Base-by-base conservation (phyloP, 345 rosid species). In the Alliaria petiolata region DNA sequence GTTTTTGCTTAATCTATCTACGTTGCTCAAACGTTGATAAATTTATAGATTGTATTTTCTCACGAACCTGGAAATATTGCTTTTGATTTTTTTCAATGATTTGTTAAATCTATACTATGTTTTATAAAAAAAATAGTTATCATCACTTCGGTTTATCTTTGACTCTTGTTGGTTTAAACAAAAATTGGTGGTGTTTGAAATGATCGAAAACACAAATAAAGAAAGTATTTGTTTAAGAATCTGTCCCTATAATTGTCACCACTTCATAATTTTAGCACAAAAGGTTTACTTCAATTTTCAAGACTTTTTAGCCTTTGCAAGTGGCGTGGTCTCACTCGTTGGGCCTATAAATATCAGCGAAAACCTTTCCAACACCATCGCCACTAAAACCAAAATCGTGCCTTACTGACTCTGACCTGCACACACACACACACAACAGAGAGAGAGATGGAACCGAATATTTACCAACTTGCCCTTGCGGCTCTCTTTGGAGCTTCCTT, bases 401-500 rank as follows among this genome's bases (percentile, higher is more conserved):
- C 62, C 74, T 30, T 3, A 61, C 63, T 68, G 52, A 36, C 69
- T 75, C 50, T 22, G 62, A 60, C 67, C 72, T 57, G 8, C 35
- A 4, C 33, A 66, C 64, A 42, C 42, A 53, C n/a, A 60, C 17
- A n/a, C n/a, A n/a, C n/a, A n/a, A 69, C n/a, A n/a, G n/a, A n/a
- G n/a, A 30, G 4, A 62, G 19, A 47, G 78, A 47, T 95, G 99
- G 98, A 95, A n/a, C 56, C 90, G 6, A 83, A 87, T 74, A 40
- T 92, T 55, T 54, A 85, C 59, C 97, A 92, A 72, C 84, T 95
- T 14, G 97, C 98, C 76, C 85, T 92, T 80, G 98, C 99, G 83
- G 98, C 99, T 71, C 87, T 95, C 20, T 86, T 95, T 0, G 98
- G 99, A 78, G 98, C 98, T 40, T 95, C 99, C 33, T 69, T 92